Conservation (phyloP, 371 early-diverging fungal species). For the Mucor sp. region DNA sequence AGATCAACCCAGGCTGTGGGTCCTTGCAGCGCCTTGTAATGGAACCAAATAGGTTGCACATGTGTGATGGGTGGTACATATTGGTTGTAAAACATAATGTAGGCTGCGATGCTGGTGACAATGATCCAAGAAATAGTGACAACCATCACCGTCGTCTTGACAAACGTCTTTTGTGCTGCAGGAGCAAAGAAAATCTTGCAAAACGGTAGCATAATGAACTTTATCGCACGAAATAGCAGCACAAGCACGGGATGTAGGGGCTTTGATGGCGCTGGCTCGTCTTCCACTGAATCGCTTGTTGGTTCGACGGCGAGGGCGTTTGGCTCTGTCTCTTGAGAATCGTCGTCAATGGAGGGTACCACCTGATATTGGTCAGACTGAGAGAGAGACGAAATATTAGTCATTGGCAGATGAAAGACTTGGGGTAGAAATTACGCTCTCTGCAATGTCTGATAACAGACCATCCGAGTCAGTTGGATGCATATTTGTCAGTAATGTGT, state of each 20-base stretch:
- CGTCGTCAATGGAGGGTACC: constrained; percentile 14
- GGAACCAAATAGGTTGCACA: constrained; percentile 46
- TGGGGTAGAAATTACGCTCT: constrained; percentile 7
- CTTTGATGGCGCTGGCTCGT: not conserved
- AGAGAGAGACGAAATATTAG: not conserved
- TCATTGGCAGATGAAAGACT: not conserved
- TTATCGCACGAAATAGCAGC: constrained; percentile 1
- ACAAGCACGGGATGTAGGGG: constrained; percentile 1
- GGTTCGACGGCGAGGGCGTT: not conserved
- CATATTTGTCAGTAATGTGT: not conserved
- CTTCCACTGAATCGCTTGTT: not conserved
- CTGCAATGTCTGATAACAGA: constrained; percentile 7
- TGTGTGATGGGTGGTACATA: constrained; percentile 48
- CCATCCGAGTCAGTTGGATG: constrained; percentile 15
- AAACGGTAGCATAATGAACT: constrained; percentile 11
- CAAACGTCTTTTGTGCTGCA: constrained; percentile 38
- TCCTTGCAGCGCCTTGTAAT: constrained; percentile 25
- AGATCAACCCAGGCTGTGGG: constrained; percentile 1
- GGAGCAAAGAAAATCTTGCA: constrained; percentile 33
- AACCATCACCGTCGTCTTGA: constrained; percentile 32
- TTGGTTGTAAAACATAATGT: constrained; percentile 44
- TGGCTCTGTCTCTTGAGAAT: not conserved
- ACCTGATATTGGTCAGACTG: constrained; percentile 21
- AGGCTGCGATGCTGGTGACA: constrained; percentile 43
- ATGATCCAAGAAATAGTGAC: constrained; percentile 38